Evolutionary conservation across 2,329 filamentous ascomycete species (phyloP), one percentile per base, ranked within the genome.

Genomic region (Colletotrichum lini): DNA sequence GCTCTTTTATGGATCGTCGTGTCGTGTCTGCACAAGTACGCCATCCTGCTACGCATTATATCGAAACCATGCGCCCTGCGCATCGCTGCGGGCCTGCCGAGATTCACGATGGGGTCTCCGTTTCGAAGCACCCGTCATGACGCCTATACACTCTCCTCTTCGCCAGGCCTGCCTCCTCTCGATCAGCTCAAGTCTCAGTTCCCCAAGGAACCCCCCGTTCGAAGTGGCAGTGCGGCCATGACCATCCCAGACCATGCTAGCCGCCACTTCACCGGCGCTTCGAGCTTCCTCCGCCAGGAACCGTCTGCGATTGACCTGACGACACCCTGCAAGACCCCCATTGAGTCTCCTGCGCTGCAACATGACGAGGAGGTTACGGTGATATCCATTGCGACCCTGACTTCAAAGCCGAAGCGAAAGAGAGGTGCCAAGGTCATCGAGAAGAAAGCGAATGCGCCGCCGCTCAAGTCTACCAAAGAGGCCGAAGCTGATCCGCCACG

Each of bases 111-210:
- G 80, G 77, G 81, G 73, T 74, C 80, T 67, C 72, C 78, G 66
- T 76, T 80, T 67, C 30, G 60, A 74, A 47, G 74, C 79, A 12
- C 74, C 79, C 21, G 74, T 79, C 40, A 67, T 79, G 40, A 68
- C 81, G 42, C 77, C 79, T 49, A 44, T 30, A 62, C 45, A 21
- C 72, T 76, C 10, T 87, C 87, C 0, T 89, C 87, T 0, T 89
- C 88, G 5, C 87, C 88, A n/a, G 83, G 82, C n/a, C 78, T 90
- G 0, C 89, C 89, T 3, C 84, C 88, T 0, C 78, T 90, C 0
- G 81, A 82, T 47, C 84, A 89, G 3, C 77, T 90, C 12, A 73
- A 87, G 1, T 79, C 82, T 3, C 84, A 82, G 64, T n/a, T 72
- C 18, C 47, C 67, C 21, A 21, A 67, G n/a, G 30, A 59, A 16